phyloP scores from a whole-genome alignment of 2,329 filamentous ascomycete genomes.

The Pleoardoris graminearum region DNA sequence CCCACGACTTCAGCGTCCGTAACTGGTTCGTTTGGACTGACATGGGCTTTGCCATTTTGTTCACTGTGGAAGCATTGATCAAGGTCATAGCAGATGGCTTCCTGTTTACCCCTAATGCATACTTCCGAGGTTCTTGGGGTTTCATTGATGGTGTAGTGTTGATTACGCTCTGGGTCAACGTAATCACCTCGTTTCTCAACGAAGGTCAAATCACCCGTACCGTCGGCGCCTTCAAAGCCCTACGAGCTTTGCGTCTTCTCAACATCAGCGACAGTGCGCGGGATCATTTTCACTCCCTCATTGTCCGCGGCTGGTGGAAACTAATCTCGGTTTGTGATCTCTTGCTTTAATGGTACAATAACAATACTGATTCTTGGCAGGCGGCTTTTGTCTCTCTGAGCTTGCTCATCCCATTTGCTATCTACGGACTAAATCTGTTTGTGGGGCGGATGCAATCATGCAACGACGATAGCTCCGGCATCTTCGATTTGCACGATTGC shows the following conservation, averaged over 20 bases:
- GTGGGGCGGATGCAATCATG: slow-evolving; percentile 77
- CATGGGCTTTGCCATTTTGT: slow-evolving; percentile 83
- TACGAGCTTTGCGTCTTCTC: slow-evolving; percentile 85
- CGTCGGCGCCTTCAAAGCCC: slow-evolving; percentile 94
- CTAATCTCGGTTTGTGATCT: slow-evolving; percentile 70
- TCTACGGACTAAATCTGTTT: slow-evolving; percentile 93
- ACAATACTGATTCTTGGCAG: slow-evolving; percentile 34
- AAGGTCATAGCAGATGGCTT: slow-evolving; percentile 95
- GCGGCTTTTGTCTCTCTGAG: slow-evolving; percentile 93
- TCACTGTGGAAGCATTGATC: slow-evolving; percentile 82
- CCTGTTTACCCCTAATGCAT: slow-evolving; percentile 96
- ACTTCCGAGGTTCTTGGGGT: slow-evolving; percentile 94
- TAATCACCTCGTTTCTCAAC: slow-evolving; percentile 77
- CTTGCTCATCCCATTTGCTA: slow-evolving; percentile 92
- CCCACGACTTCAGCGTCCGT: slow-evolving; percentile 60
- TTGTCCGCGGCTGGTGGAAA: slow-evolving; percentile 93
- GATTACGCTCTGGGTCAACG: slow-evolving; percentile 93
- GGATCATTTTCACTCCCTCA: slow-evolving; percentile 95
- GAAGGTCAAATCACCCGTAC: slow-evolving; percentile 85
- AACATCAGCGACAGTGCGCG: slow-evolving; percentile 96
- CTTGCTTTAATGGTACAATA: not conserved
- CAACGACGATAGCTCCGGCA: slow-evolving; percentile 68
- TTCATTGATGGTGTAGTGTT: slow-evolving; percentile 92
- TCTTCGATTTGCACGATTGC: slow-evolving; percentile 70
- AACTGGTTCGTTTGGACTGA: slow-evolving; percentile 98